Evolutionary conservation across 306 rosid species (phyloP).

Genomic region (Fragaria nilgerrensis): DNA sequence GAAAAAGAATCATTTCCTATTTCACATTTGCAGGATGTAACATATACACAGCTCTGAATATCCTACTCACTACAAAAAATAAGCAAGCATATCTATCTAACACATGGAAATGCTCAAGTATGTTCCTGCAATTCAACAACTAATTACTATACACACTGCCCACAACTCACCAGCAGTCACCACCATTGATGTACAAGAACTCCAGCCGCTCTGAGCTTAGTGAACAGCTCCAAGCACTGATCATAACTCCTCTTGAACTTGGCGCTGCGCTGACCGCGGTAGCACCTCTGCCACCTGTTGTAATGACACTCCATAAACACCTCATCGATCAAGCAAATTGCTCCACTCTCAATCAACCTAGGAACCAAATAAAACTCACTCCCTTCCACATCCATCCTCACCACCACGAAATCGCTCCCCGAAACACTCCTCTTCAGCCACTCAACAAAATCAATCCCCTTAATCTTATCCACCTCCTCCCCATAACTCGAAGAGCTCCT

Average conservation of each 20-base stretch:
- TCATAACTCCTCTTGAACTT: constrained; percentile 46
- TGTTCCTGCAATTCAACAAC: background rate
- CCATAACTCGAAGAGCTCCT: constrained; percentile 41
- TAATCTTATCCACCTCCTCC: constrained; percentile 49
- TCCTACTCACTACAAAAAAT: background rate
- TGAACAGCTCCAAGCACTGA: constrained; percentile 49
- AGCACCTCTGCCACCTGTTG: constrained; percentile 56
- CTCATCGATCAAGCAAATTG: constrained; percentile 64
- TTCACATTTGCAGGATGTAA: background rate
- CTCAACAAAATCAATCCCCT: constrained; percentile 52
- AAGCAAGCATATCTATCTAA: constrained; percentile 6
- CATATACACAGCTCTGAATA: background rate
- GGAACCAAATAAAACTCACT: constrained; percentile 63
- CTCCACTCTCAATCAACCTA: constrained; percentile 55
- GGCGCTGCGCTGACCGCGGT: constrained; percentile 50
- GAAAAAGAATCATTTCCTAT: background rate
- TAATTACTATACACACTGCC: background rate
- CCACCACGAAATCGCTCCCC: constrained; percentile 51
- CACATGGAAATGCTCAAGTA: constrained; percentile 9
- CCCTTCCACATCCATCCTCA: constrained; percentile 73
- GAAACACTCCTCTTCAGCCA: constrained; percentile 44
- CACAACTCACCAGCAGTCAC: constrained; percentile 22
- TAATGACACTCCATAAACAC: constrained; percentile 65
- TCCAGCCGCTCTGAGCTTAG: constrained; percentile 49
- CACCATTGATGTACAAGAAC: constrained; percentile 76